phyloP scores from a whole-genome alignment of 2,329 filamentous ascomycete species.

The Graphilbum fragrans region DNA sequence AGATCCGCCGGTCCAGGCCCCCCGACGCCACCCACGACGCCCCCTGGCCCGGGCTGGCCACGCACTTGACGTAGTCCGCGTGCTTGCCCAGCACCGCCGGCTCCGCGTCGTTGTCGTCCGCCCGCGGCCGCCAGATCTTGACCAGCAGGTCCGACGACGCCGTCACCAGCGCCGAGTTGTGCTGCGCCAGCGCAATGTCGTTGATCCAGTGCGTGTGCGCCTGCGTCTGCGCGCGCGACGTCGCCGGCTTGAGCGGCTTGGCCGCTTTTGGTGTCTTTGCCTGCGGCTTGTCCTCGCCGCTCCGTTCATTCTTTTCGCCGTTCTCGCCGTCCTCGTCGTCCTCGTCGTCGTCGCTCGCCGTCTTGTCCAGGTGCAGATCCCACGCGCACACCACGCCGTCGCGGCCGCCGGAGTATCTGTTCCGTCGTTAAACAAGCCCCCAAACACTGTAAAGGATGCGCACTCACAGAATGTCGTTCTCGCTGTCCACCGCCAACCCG shows the following conservation, averaged over 20 bases:
- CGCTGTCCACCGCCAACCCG: constrained; percentile 75
- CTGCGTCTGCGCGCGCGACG: constrained; percentile 48
- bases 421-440: no score
- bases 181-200: constrained; percentile 71
- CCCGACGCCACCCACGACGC: constrained; percentile 85
- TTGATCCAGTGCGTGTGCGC: constrained; percentile 97
- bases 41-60: constrained; percentile 57
- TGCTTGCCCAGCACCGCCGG: constrained; percentile 81
- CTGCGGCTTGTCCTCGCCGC: constrained; percentile 8
- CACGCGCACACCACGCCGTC: constrained; percentile 95
- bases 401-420: constrained; percentile 85
- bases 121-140: constrained; percentile 77
- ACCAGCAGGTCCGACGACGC: constrained; percentile 91
- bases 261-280: constrained; percentile 7
- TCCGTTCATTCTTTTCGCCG: constrained; percentile 13
- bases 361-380: constrained; percentile 67
- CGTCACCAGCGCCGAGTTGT: constrained; percentile 70
- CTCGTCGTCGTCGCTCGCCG: neutral
- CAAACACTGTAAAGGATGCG: neutral
- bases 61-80: constrained; percentile 90
- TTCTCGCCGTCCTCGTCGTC: neutral
- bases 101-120: constrained; percentile 50
- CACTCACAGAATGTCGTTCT: constrained; percentile 70
- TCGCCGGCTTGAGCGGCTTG: constrained; percentile 30
- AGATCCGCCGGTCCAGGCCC: constrained; percentile 84